Evolutionary conservation across 345 rosid genomes (phyloP), one percentile per base, ranked within the genome.

Genomic region (Euclidium syriacum): DNA sequence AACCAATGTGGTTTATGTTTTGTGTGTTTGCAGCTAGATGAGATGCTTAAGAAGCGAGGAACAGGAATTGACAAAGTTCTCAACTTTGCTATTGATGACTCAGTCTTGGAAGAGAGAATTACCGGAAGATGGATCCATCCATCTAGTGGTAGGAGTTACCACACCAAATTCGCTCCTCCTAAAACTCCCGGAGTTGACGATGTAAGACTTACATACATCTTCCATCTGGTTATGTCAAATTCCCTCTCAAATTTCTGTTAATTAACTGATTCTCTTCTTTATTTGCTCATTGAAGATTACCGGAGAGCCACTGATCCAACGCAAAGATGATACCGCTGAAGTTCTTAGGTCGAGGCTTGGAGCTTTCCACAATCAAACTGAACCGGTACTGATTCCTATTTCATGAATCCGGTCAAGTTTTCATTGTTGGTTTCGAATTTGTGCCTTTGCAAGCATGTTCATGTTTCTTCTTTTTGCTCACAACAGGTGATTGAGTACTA

Each of bases 101-200:
- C 83, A 38, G 64, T 88, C 77, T 79, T 91, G 88, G 96, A 88
- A 78, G 96, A 91, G 77, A 88, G 98, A 73, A 91, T 91, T 52
- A 86, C 90, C 4, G 96, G 98, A 50, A 76, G 91, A 49, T 91
- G 91, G 98, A 88, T 91, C 52, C 98, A 91, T 59, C 91, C 91
- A 64, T 79, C 95, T 0, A 91, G 98, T 71, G 95, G 98, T 51
- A 83, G 91, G 72, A 81, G 85, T 51, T 91, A 88, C 78, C 98
- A 91, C 79, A 78, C 90, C 3, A 91, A 83, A 63, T 88, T 79
- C 50, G 82, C 95, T 0, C 91, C 96, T 65, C 88, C 96, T 55
- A 86, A 86, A 73, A 75, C 58, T 64, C 80, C 77, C 7, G 85
- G 91, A 17, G 56, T 76, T 52, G 96, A 92, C 75, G 98, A 88